Evolutionary conservation across 2,329 filamentous ascomycete genomes (phyloP).

Genomic region (Zymoseptoria pseudotritici): DNA sequence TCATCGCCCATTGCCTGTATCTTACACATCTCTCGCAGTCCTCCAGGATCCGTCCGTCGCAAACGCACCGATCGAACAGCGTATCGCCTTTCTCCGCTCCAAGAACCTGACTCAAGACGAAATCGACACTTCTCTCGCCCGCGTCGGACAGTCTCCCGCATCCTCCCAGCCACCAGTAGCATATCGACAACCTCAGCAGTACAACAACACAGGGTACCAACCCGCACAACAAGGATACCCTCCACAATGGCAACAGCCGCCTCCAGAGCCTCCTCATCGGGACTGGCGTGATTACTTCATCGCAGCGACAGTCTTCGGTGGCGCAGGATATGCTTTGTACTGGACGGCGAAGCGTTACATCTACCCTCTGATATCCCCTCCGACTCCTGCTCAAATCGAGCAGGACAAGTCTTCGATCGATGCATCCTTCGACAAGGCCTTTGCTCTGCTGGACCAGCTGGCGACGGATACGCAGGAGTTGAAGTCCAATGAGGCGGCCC

Average conservation of each 20-base stretch:
- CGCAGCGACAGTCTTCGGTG: slow-evolving; percentile 91
- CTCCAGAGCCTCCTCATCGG: slow-evolving; percentile 60
- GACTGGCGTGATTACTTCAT: slow-evolving; percentile 99
- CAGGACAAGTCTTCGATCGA: slow-evolving; percentile 91
- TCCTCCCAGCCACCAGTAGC: slow-evolving; percentile 39
- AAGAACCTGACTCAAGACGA: slow-evolving; percentile 98
- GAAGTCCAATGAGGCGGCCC: slow-evolving; percentile 76
- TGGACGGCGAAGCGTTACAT: slow-evolving; percentile 89
- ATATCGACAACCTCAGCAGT: slow-evolving; percentile 20
- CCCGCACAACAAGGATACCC: slow-evolving; percentile 26
- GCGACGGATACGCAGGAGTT: slow-evolving; percentile 81
- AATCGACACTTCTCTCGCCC: slow-evolving; percentile 73
- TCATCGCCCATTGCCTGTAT: neutral
- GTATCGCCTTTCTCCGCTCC: slow-evolving; percentile 84
- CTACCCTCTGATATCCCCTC: slow-evolving; percentile 80
- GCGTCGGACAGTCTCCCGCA: slow-evolving; percentile 54
- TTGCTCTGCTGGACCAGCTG: slow-evolving; percentile 83
- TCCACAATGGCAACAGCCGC: slow-evolving; percentile 48
- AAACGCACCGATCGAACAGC: slow-evolving; percentile 82
- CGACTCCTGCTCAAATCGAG: slow-evolving; percentile 86
- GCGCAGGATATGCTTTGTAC: slow-evolving; percentile 83
- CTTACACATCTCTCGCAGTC: slow-evolving; percentile 47
- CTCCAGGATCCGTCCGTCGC: slow-evolving; percentile 90
- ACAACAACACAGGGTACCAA: slow-evolving; percentile 32
- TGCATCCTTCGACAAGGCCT: slow-evolving; percentile 87